Evolutionary conservation across 1,139 yeast genomes (phyloP).

Genomic region (Taphrina communis): DNA sequence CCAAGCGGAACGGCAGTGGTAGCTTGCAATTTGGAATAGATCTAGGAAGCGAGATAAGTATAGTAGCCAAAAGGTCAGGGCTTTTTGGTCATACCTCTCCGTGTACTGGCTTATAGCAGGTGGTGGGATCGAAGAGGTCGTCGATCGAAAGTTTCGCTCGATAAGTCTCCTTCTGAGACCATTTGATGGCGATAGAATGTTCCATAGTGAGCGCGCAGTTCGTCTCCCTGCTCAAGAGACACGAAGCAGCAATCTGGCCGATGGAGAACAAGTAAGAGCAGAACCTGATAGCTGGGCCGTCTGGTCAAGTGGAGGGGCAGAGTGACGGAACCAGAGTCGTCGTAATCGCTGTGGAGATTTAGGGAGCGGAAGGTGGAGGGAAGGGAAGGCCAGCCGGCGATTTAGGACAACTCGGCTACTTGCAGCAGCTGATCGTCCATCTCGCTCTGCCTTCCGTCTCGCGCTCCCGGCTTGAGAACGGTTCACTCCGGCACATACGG

Average conservation of each 20-base stretch:
- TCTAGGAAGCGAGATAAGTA: neutral
- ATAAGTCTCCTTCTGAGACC: constrained; percentile 19
- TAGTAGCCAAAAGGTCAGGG: neutral
- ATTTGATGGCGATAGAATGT: constrained; percentile 13
- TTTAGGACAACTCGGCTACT: neutral
- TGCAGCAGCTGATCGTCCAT: too few relatives aligned
- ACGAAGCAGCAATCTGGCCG: neutral
- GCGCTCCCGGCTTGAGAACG: too few relatives aligned
- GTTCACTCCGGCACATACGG: too few relatives aligned
- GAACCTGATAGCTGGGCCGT: too few relatives aligned
- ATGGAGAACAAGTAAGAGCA: too few relatives aligned
- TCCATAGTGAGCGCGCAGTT: constrained; percentile 5
- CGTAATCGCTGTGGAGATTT: constrained; percentile 2
- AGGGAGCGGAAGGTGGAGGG: neutral
- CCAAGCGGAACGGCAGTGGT: neutral
- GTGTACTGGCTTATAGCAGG: constrained; percentile 2
- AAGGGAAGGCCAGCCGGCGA: neutral
- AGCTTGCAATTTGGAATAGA: constrained; percentile 11
- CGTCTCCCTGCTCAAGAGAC: neutral
- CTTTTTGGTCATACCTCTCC: neutral
- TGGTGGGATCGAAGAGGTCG: constrained; percentile 15
- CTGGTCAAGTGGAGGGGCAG: too few relatives aligned
- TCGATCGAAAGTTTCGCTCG: constrained; percentile 17
- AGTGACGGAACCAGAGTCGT: neutral
- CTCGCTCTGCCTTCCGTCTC: neutral